phyloP scores from a whole-genome alignment of 2,329 filamentous ascomycete genomes.

The Pseudopyricularia javanii region DNA sequence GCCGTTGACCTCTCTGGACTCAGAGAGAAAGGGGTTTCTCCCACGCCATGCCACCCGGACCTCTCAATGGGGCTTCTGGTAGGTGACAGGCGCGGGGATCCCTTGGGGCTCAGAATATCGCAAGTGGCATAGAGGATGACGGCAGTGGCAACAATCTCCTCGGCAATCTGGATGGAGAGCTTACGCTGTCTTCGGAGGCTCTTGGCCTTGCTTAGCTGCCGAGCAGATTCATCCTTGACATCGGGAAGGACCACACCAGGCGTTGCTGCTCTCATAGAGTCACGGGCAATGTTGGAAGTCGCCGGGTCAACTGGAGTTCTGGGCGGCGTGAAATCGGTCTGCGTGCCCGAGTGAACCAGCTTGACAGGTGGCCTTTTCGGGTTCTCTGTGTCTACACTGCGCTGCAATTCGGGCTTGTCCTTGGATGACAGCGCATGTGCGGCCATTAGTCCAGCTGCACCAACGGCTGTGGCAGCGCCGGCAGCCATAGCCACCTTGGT shows the following conservation, averaged over 20 bases:
- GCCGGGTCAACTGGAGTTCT: neutral
- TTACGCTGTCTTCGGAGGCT: slow-evolving; percentile 32
- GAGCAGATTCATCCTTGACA: slow-evolving; percentile 22
- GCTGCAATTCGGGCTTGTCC: neutral
- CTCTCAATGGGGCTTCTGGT: slow-evolving; percentile 12
- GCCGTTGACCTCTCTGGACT: neutral
- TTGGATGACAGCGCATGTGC: neutral
- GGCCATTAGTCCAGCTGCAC: neutral
- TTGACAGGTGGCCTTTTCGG: slow-evolving; percentile 6
- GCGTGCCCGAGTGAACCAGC: neutral
- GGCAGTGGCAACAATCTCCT: slow-evolving; percentile 40
- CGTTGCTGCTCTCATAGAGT: slow-evolving; percentile 25
- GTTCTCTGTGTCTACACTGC: slow-evolving; percentile 4
- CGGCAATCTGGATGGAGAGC: slow-evolving; percentile 30
- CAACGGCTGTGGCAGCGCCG: neutral
- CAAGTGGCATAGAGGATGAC: slow-evolving; percentile 41
- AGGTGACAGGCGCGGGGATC: slow-evolving; percentile 20
- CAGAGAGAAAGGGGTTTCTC: slow-evolving; percentile 16
- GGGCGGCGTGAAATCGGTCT: slow-evolving; percentile 1
- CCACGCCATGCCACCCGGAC: slow-evolving; percentile 17
- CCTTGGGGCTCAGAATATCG: slow-evolving; percentile 30
- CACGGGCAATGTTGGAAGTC: slow-evolving; percentile 10
- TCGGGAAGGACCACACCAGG: slow-evolving; percentile 35
- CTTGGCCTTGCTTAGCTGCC: slow-evolving; percentile 25
- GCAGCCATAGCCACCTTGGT: neutral